Conservation (phyloP, 805 yeast genomes). For the Ogataea methylovora region DNA sequence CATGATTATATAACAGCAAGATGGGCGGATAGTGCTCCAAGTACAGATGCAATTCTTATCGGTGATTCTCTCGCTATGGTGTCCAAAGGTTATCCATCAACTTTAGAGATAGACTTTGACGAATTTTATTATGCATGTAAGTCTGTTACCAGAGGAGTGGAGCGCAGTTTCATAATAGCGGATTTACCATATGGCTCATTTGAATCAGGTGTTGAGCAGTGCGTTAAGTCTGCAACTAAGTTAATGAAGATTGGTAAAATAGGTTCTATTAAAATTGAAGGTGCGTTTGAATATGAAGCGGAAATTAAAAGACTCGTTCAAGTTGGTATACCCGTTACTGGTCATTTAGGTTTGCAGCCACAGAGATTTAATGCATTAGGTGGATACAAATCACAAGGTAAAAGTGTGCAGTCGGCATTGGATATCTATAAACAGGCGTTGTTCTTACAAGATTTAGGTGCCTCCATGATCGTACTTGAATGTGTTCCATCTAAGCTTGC, state of each 20-base stretch:
- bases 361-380: slow-evolving; percentile 74
- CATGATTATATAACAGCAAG: slow-evolving; percentile 69
- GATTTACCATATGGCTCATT: slow-evolving; percentile 89
- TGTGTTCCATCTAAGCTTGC: slow-evolving; percentile 80
- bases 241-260: slow-evolving; percentile 51
- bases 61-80: slow-evolving; percentile 97
- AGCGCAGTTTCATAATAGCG: slow-evolving; percentile 60
- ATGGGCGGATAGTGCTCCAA: slow-evolving; percentile 51
- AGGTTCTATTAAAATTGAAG: slow-evolving; percentile 81
- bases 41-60: slow-evolving; percentile 61
- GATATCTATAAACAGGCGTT: slow-evolving; percentile 59
- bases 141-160: slow-evolving; percentile 69
- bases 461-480: slow-evolving; percentile 68
- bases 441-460: slow-evolving; percentile 68
- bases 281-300: slow-evolving; percentile 52
- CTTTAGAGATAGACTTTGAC: slow-evolving; percentile 69
- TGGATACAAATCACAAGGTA: slow-evolving; percentile 87
- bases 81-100: slow-evolving; percentile 69
- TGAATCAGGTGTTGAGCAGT: slow-evolving; percentile 58
- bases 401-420: slow-evolving; percentile 43
- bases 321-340: slow-evolving; percentile 83
- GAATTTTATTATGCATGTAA: slow-evolving; percentile 72
- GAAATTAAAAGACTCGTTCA: slow-evolving; percentile 49
- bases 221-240: slow-evolving; percentile 47
- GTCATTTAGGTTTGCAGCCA: slow-evolving; percentile 90